These are phyloP conservation scores for Wickerhamiella dianesei DNA, from an alignment of 805 yeast genomes.

Conservation along the genomic window DNA sequence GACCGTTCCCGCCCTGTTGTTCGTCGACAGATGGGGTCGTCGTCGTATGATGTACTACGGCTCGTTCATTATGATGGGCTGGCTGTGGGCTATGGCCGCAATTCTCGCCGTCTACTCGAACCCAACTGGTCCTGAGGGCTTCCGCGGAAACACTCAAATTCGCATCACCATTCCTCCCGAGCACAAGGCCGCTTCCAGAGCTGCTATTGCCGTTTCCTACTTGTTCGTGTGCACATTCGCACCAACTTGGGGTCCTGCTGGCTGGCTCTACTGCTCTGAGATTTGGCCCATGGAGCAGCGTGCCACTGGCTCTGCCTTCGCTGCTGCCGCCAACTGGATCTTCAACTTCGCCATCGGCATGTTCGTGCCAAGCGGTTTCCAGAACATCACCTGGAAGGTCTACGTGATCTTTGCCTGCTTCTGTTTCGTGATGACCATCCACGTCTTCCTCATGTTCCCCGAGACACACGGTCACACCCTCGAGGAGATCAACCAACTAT, in stretches of 20 bases:
- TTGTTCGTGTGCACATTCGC: constrained; percentile 65
- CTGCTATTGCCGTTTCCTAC: constrained; percentile 40
- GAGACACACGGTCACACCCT: constrained; percentile 57
- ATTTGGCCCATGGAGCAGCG: constrained; percentile 60
- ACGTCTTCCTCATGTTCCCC: constrained; percentile 41
- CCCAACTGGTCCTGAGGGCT: constrained; percentile 16
- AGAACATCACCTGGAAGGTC: constrained; percentile 46
- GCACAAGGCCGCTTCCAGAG: constrained; percentile 30
- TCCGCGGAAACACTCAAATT: constrained; percentile 16
- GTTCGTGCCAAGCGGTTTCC: constrained; percentile 43
- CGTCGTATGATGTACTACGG: constrained; percentile 48
- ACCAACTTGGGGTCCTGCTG: constrained; percentile 72
- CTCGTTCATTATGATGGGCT: constrained; percentile 46
- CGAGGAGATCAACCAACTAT: constrained; percentile 56
- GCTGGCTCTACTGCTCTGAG: constrained; percentile 54
- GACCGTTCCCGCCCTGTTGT: constrained; percentile 42
- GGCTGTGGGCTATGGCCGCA: constrained; percentile 49
- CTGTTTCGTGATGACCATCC: constrained; percentile 28
- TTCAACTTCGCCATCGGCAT: constrained; percentile 61
- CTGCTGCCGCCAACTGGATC: constrained; percentile 69
- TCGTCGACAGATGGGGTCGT: constrained; percentile 52
- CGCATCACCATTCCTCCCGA: constrained; percentile 16
- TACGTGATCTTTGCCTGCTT: constrained; percentile 30
- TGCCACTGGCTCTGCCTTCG: constrained; percentile 56
- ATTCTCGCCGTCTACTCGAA: constrained; percentile 26